Evolutionary conservation across 208 protist species (phyloP), one percentile per base, ranked within the genome.

Genomic region (Trypanosomatidae sp.): DNA sequence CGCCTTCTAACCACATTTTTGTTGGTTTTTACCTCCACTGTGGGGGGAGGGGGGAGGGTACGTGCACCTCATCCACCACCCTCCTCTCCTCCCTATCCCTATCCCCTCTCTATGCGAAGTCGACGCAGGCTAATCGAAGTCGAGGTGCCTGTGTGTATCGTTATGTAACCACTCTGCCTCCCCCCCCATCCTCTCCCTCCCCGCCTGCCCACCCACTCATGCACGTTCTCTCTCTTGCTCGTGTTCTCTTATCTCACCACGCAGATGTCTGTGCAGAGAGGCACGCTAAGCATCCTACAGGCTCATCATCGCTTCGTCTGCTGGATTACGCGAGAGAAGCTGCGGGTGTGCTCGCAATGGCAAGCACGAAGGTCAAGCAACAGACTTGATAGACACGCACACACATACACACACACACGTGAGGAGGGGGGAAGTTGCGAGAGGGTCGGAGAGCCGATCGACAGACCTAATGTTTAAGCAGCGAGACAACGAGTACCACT

Each of bases 401-500:
- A 44, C 30, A 66, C 9, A 49, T 4, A 10, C 10, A 41, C 15
- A 43, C 56, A 19, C 25, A 19, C 30, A 3, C 33, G 8, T 8
- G 1, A 28, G 62, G 5, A 28, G n/a, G n/a, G 22, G 19, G 9
- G 33, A 13, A 46, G 5, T 12, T 4, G 25, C 7, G 1, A 36
- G 22, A 25, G 7, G n/a, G 41, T 30, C 17, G 28, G 17, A 64
- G 59, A 13, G 59, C 19, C 28, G 15, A 36, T 25, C 17, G 15
- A 22, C 10, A 44, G 59, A n/a, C 33, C 36, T 19, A 10, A 92
- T 92, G 88, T 88, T 85, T 64, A 90, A 90, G 66, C 84, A 90
- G 62, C 81, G 88, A 71, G 88, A 92, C 67, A 90, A 90, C 69
- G 81, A 36, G 53, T 17, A 36, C 25, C 53, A 59, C 53, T 25